Percentiles rank a stretch among this genome's conserved stretches.
These are phyloP conservation scores for Euphorbia schlechtendalii DNA, from an alignment of 441 rosid genomes.

Conservation along the genomic window DNA sequence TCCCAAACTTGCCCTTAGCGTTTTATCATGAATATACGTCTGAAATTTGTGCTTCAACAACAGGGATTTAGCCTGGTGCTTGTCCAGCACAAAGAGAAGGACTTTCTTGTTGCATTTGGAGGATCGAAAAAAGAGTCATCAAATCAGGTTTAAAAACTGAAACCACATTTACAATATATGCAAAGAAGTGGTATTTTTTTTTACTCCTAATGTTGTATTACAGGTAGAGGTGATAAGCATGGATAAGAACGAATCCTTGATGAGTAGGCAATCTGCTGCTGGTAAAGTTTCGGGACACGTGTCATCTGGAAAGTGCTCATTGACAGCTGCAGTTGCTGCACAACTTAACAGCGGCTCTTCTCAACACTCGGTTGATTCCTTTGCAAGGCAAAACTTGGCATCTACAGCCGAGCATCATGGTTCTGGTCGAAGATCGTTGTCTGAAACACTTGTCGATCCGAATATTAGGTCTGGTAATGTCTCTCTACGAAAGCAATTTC, in stretches of 20 bases:
- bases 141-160: conserved; percentile 63
- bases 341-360: conserved; percentile 52
- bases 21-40: not conserved
- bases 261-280: conserved; percentile 38
- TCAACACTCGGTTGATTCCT: conserved; percentile 51
- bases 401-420: conserved; percentile 77
- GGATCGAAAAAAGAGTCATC: conserved; percentile 82
- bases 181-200: not conserved
- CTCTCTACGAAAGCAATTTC: conserved; percentile 79
- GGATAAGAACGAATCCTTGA: conserved; percentile 65
- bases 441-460: conserved; percentile 54
- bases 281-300: conserved; percentile 43
- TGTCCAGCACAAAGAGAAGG: conserved; percentile 85
- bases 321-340: conserved; percentile 43
- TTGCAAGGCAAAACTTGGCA: conserved; percentile 62
- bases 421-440: conserved; percentile 84
- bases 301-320: conserved; percentile 48
- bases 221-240: conserved; percentile 77
- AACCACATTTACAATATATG: conserved; percentile 4
- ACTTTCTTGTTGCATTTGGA: conserved; percentile 90
- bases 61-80: conserved; percentile 93
- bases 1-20: too few species aligned
- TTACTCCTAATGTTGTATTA: conserved; percentile 11
- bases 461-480: conserved; percentile 56
- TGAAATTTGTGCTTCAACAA: conserved; percentile 13